Conservation (phyloP, 106 monocot species). For the Amphibolis antarctica region DNA sequence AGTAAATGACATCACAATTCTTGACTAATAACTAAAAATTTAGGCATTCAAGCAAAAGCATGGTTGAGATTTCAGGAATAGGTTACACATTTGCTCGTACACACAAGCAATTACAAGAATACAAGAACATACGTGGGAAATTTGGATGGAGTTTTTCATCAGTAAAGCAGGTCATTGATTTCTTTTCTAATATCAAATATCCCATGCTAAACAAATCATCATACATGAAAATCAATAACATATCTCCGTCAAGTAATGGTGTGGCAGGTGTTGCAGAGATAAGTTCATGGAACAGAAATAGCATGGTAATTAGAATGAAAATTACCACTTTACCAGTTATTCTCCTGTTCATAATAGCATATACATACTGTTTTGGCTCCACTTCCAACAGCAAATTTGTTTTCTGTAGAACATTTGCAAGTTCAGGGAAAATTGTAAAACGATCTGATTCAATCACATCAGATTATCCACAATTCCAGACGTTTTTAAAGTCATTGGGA, state of each 20-base stretch:
- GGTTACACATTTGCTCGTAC: too few relatives aligned
- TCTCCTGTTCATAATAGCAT: conserved; percentile 98
- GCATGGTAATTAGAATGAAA: not conserved
- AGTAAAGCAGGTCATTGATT: too few relatives aligned
- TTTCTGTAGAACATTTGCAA: conserved; percentile 55
- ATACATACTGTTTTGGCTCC: conserved; percentile 93
- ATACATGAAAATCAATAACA: not conserved
- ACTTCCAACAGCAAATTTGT: conserved; percentile 99
- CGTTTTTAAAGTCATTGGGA: too few relatives aligned
- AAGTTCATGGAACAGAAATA: not conserved
- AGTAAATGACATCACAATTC: too few relatives aligned
- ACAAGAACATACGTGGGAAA: too few relatives aligned
- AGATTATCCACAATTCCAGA: not conserved
- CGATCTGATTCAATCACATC: not conserved
- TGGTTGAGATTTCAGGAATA: too few relatives aligned
- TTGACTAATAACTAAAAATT: too few relatives aligned
- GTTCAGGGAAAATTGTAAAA: not conserved
- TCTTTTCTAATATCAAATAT: too few relatives aligned
- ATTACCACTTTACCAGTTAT: conserved; percentile 62
- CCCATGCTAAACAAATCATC: too few relatives aligned
- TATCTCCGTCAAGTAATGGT: not conserved
- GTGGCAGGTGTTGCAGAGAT: not conserved
- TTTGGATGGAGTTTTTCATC: too few relatives aligned
- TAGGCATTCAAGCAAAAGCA: too few relatives aligned
- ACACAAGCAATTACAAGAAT: too few relatives aligned